Evolutionary conservation across 164 flowering plant genomes (phyloP), one percentile per base, ranked within the genome.

Genomic region (Macadamia integrifolia): DNA sequence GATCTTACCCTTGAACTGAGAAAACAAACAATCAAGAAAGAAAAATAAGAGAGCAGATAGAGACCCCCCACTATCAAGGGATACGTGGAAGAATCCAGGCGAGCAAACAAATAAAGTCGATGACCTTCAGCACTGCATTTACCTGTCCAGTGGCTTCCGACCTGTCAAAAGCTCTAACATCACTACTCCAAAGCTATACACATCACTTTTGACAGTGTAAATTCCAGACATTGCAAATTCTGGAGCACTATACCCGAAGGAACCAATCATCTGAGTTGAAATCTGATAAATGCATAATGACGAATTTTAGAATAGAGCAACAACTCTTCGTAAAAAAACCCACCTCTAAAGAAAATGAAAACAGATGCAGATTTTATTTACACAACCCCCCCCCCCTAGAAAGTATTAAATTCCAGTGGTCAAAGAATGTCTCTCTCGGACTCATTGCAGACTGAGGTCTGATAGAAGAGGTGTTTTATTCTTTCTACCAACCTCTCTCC

Each of bases 191-290:
- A 93, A 93, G 74, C 98, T 93, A 80, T 93, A 93, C 10, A 93
- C 98, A 72, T 93, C 98, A 76, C 97, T 93, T 78, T 91, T 93
- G 29, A 90, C 90, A 53, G 96, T 93, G 78, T 93, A 91, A 69
- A 91, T 68, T 72, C 98, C 98, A 14, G 98, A 93, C 81, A 91
- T 79, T 18, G 96, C 97, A 77, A 93, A 93, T 68, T 93, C 98
- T 30, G 98, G 98, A 68, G 98, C 97, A 74, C 98, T 93, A 62
- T 93, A 93, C 61, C 98, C 98, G 76, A 93, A 93, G 44, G 96
- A 87, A 71, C 93, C 97, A 65, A 91, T 84, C 88, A 93, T 83
- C 73, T 89, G 91, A 53, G 92, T 85, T 17, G 98, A 87, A 60
- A 91, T 84, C 98, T 93, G 84, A 63, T 18, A 72, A 58, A 66